phyloP scores from a whole-genome alignment of 352 stramenopile species.

The Phytophthora syringae region DNA sequence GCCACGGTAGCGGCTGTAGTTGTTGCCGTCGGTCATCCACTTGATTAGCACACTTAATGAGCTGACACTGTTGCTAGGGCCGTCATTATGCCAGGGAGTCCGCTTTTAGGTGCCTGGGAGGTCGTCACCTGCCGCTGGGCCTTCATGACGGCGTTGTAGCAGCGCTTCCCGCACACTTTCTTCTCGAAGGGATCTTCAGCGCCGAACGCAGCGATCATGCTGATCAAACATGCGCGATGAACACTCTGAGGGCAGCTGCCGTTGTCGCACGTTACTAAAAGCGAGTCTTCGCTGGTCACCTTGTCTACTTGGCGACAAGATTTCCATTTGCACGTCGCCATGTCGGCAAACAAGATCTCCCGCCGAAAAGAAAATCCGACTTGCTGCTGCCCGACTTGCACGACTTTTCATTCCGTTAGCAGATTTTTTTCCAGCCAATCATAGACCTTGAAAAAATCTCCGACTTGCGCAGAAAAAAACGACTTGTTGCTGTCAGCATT shows the following conservation, averaged over 20 bases:
- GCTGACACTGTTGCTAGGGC: conserved; percentile 1
- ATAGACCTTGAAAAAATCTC: neutral
- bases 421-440: neutral
- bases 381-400: neutral
- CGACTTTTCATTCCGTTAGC: neutral
- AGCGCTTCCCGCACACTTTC: conserved; percentile 1
- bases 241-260: neutral
- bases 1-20: too few relatives aligned
- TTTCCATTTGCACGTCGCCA: neutral
- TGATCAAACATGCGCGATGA: conserved; percentile 3
- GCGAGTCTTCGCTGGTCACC: neutral
- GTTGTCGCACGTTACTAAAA: neutral
- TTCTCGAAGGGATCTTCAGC: neutral
- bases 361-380: neutral
- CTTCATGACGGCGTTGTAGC: conserved; percentile 11
- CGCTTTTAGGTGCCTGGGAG: neutral
- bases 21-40: too few relatives aligned
- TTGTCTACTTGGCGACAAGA: neutral
- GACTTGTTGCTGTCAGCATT: neutral
- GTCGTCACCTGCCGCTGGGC: neutral
- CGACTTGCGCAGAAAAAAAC: neutral
- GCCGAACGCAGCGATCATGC: conserved; percentile 7
- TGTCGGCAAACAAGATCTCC: neutral
- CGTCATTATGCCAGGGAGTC: conserved; percentile 4
- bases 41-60: conserved; percentile 8